Conservation (phyloP, 148 eudicot species). For the Chenopodium album region DNA sequence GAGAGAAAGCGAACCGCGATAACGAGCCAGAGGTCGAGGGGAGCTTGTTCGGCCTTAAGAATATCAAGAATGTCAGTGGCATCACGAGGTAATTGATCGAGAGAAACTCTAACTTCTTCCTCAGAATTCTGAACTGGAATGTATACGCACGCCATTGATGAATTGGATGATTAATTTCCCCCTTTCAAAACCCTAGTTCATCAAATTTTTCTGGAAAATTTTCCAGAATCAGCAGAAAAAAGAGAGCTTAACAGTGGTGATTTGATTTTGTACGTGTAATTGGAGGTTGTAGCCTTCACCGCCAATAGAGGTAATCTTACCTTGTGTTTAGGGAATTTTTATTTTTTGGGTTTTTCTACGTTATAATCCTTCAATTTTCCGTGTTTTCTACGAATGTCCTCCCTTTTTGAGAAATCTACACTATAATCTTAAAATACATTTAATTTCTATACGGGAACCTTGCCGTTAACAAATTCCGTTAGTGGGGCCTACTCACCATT, state of each 20-base stretch:
- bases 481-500: too few species aligned
- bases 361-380: too few species aligned
- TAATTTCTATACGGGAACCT: too few species aligned
- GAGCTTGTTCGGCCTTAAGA: conserved; percentile 98
- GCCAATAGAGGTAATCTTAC: too few species aligned
- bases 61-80: conserved; percentile 96
- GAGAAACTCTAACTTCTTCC: conserved; percentile 79
- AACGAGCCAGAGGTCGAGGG: conserved; percentile 88
- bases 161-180: not conserved
- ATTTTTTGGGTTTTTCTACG: too few species aligned
- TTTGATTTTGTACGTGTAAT: not conserved
- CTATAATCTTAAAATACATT: too few species aligned
- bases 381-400: too few species aligned
- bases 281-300: too few species aligned
- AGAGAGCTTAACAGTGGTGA: not conserved
- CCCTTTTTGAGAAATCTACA: too few species aligned
- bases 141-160: conserved; percentile 69
- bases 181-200: conserved; percentile 30
- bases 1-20: conserved; percentile 55
- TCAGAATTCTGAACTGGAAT: conserved; percentile 90
- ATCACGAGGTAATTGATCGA: conserved; percentile 87
- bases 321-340: too few species aligned
- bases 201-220: not conserved
- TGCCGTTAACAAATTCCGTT: too few species aligned
- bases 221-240: too few species aligned